Percentiles rank a stretch among this genome's conserved stretches.
phyloP scores from a whole-genome alignment of 1,284 basidiomycete species.

The Fomitopsis palustris region DNA sequence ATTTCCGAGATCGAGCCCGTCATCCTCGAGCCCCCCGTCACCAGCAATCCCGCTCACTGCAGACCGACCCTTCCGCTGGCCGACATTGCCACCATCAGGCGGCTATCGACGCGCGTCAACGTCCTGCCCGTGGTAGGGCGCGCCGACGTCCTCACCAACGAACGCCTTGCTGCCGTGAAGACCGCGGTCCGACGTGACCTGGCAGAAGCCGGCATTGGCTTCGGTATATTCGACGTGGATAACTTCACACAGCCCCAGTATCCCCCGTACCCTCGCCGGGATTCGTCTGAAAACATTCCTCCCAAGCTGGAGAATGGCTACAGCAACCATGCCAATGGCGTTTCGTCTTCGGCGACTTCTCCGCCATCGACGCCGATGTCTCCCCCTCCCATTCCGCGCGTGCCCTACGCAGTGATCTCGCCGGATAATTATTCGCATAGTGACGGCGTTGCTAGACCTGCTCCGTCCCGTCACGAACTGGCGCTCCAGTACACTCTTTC shows the following conservation, averaged over 20 bases:
- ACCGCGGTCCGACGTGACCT: slow-evolving; percentile 73
- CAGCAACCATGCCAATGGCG: slow-evolving; percentile 43
- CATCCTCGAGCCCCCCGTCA: slow-evolving; percentile 74
- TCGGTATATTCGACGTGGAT: slow-evolving; percentile 79
- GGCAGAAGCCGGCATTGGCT: slow-evolving; percentile 76
- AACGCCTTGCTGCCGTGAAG: slow-evolving; percentile 75
- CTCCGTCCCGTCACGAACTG: slow-evolving; percentile 60
- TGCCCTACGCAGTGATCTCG: slow-evolving; percentile 77
- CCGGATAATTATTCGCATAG: slow-evolving; percentile 77
- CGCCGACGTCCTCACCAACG: slow-evolving; percentile 89
- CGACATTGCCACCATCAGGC: slow-evolving; percentile 88
- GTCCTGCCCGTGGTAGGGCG: slow-evolving; percentile 93
- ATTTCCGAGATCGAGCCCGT: slow-evolving; percentile 71
- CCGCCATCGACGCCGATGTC: slow-evolving; percentile 61
- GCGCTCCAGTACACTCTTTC: slow-evolving; percentile 66
- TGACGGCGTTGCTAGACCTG: slow-evolving; percentile 60
- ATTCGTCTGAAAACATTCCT: slow-evolving; percentile 36
- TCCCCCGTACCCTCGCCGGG: slow-evolving; percentile 34
- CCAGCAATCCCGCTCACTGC: slow-evolving; percentile 62
- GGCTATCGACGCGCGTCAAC: slow-evolving; percentile 89
- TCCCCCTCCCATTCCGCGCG: slow-evolving; percentile 48
- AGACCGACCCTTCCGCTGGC: slow-evolving; percentile 64
- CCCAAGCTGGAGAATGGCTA: slow-evolving; percentile 46
- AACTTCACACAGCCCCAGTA: slow-evolving; percentile 49
- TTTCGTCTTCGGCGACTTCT: slow-evolving; percentile 44